Percentiles rank a stretch among this genome's conserved stretches.
Conservation (phyloP, 2,329 filamentous ascomycete genomes). For the Stagonosporopsis vannaccii region DNA sequence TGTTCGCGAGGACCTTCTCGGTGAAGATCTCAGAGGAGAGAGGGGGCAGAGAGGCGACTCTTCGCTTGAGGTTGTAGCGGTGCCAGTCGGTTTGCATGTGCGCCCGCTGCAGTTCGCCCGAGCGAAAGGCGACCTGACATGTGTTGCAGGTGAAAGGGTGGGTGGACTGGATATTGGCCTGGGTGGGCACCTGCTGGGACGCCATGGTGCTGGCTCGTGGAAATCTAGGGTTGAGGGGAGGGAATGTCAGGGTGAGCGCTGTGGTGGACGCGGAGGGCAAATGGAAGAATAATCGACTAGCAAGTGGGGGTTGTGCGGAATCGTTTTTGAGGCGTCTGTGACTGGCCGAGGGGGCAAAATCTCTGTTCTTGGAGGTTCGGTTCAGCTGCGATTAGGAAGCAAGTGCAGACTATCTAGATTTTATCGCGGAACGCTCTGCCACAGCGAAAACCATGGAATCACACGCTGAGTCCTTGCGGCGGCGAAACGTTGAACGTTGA, state of each 20-base stretch:
- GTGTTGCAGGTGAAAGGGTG: slow-evolving; percentile 99
- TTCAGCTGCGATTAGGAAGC: slow-evolving; percentile 19
- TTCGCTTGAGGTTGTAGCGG: slow-evolving; percentile 94
- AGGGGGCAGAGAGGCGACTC: slow-evolving; percentile 87
- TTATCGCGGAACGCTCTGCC: slow-evolving; percentile 2
- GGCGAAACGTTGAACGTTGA: slow-evolving; percentile 23
- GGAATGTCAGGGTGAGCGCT: slow-evolving; percentile 14
- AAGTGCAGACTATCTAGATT: slow-evolving; percentile 7
- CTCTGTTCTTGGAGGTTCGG: slow-evolving; percentile 9
- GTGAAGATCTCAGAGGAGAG: slow-evolving; percentile 92
- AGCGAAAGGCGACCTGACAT: slow-evolving; percentile 95
- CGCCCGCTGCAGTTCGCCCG: slow-evolving; percentile 87
- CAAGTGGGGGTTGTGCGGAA: slow-evolving; percentile 38
- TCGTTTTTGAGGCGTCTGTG: slow-evolving; percentile 25
- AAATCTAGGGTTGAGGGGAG: slow-evolving; percentile 1
- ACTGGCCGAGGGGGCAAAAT: slow-evolving; percentile 35
- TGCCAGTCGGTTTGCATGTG: slow-evolving; percentile 99
- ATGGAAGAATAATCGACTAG: slow-evolving; percentile 28
- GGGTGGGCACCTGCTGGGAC: slow-evolving; percentile 41
- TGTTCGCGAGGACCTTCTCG: slow-evolving; percentile 92
- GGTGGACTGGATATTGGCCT: slow-evolving; percentile 46
- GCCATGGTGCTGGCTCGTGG: slow-evolving; percentile 39
- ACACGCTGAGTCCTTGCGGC: slow-evolving; percentile 10
- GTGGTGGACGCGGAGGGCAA: slow-evolving; percentile 14
- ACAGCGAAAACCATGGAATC: slow-evolving; percentile 17